A percentile compares a stretch with the other conserved stretches of the same genome.
These are phyloP conservation scores for Yamadazyma atmosphaerica DNA, from an alignment of 1,139 yeast genomes.

Conservation along the genomic window DNA sequence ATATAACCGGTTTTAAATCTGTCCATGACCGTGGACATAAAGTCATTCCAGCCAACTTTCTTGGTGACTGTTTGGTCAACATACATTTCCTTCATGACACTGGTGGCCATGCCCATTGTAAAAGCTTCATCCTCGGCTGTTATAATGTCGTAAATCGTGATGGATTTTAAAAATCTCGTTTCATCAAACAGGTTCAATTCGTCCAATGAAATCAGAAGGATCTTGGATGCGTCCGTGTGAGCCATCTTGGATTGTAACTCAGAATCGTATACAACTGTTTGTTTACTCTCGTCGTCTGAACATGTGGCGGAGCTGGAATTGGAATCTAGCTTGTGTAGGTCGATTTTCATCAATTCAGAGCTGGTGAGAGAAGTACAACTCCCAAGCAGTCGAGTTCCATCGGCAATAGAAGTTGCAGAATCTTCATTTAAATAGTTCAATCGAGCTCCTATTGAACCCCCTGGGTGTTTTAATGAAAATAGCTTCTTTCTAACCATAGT, in stretches of 20 bases:
- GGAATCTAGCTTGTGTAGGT: slow-evolving; percentile 12
- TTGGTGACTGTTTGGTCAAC: slow-evolving; percentile 7
- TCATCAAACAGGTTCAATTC: background rate
- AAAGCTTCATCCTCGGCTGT: slow-evolving; percentile 12
- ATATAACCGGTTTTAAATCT: slow-evolving; percentile 6
- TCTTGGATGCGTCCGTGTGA: slow-evolving; percentile 1
- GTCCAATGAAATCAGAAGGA: slow-evolving; percentile 18
- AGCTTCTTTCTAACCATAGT: slow-evolving; percentile 48
- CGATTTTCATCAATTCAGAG: slow-evolving; percentile 25
- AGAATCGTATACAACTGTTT: slow-evolving; percentile 6
- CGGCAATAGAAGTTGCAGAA: slow-evolving; percentile 8
- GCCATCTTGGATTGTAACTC: background rate
- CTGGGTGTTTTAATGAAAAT: slow-evolving; percentile 80
- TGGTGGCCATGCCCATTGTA: slow-evolving; percentile 21
- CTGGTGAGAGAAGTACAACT: slow-evolving; percentile 33
- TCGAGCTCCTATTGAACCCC: slow-evolving; percentile 80
- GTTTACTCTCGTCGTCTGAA: slow-evolving; percentile 20
- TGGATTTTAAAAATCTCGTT: slow-evolving; percentile 25
- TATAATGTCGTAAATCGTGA: slow-evolving; percentile 31
- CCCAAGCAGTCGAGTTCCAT: background rate
- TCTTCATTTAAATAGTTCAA: slow-evolving; percentile 39
- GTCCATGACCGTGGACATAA: slow-evolving; percentile 8
- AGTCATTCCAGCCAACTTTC: slow-evolving; percentile 13
- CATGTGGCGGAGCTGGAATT: slow-evolving; percentile 17
- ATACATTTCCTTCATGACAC: slow-evolving; percentile 21